Conservation (phyloP, 208 protist species). For the Trypanosoma avium region DNA sequence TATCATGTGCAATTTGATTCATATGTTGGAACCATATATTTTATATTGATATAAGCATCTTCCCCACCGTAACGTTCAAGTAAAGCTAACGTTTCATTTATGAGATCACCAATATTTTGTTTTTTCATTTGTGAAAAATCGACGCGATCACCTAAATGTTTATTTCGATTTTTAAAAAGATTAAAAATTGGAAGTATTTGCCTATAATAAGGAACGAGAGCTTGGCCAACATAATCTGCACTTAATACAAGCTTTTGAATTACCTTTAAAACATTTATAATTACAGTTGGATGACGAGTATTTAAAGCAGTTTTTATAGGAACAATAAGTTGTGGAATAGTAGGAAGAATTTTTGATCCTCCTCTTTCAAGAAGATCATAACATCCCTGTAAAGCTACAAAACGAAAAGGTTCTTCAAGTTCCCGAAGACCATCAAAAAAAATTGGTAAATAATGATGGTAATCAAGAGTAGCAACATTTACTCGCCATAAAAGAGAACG, state of each 20-base stretch:
- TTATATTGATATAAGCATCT: slow-evolving; percentile 96
- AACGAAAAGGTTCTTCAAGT: slow-evolving; percentile 95
- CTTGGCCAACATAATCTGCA: slow-evolving; percentile 94
- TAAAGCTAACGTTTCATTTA: slow-evolving; percentile 98
- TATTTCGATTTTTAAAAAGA: slow-evolving; percentile 95
- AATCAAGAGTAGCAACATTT: slow-evolving; percentile 97
- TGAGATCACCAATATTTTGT: slow-evolving; percentile 93
- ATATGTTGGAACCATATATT: slow-evolving; percentile 95
- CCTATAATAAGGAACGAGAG: slow-evolving; percentile 98
- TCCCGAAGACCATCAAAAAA: slow-evolving; percentile 99
- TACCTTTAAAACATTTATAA: slow-evolving; percentile 95
- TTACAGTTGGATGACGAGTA: slow-evolving; percentile 95
- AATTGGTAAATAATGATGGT: slow-evolving; percentile 99
- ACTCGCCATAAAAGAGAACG: slow-evolving; percentile 97
- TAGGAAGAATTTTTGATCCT: slow-evolving; percentile 95
- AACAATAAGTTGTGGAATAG: slow-evolving; percentile 98
- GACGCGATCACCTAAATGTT: slow-evolving; percentile 93
- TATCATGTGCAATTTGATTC: slow-evolving; percentile 66
- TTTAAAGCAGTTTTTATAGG: slow-evolving; percentile 98
- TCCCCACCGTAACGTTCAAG: slow-evolving; percentile 91
- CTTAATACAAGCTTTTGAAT: slow-evolving; percentile 96
- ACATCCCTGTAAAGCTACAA: slow-evolving; percentile 95
- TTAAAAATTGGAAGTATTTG: slow-evolving; percentile 99
- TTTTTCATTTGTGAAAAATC: slow-evolving; percentile 96
- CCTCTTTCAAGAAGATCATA: slow-evolving; percentile 94